Base-by-base conservation (phyloP, 169 alveolate genomes). In the Plasmodium gaboni region DNA sequence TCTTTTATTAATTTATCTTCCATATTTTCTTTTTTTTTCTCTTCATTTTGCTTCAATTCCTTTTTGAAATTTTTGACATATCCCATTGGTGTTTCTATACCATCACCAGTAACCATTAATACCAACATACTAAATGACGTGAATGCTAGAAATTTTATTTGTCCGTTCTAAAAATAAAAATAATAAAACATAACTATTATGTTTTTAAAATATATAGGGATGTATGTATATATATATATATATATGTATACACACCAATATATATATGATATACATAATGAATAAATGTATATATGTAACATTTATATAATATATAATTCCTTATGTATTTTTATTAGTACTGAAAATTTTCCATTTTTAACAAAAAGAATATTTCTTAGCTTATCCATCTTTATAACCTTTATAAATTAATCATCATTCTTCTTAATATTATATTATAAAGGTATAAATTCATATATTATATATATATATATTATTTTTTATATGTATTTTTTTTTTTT, bases 321-420 rank as follows among this genome's bases (percentile, higher is more conserved):
- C 28, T 61, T 9, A 28, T 61, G 24, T 61, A 61, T 61, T 24
- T 5, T 44, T 42, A 48, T 3, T 3, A 63, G 64, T 78, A 78
- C 89, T 46, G 89, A 78, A 78, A 78, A 78, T n/a, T 78, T 78
- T 28, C 89, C 89, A 68, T 78, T 78, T 78, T 53, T 78, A 42
- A 78, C 76, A 69, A 78, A 78, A 48, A 78, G 70, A 19, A 78
- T 65, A 6, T 78, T 78, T 19, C 67, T 78, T 72, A 78, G 67
- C 67, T 78, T 78, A 32, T 78, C 76, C 89, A 78, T 78, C n/a
- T 22, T 59, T 65, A 50, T 51, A 38, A 48, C n/a, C n/a, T 8
- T 38, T 26, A 67, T 12, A 10, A 55, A 32, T 32, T 7, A 32
- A 32, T 32, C 8, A 32, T 32, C 7, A 32, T 32, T 32, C 44